A percentile compares a stretch with the other conserved stretches of the same genome.
Evolutionary conservation across 176 grass and related monocot species (phyloP).

Genomic region (Guadua angustifolia): DNA sequence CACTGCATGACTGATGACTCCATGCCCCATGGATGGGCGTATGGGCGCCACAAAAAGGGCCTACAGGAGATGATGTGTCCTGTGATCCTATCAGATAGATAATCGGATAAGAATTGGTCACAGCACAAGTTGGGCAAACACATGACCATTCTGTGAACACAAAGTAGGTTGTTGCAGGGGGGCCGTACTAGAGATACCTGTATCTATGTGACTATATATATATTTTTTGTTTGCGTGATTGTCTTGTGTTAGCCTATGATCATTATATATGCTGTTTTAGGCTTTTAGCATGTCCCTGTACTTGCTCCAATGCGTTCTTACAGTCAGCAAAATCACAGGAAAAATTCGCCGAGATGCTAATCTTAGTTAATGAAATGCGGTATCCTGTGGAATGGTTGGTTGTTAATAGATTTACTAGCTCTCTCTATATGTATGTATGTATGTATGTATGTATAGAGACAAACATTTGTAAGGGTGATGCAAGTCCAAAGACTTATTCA

Average conservation of each 20-base stretch:
- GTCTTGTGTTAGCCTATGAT: background rate
- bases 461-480: no score
- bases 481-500: no score
- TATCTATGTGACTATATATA: background rate
- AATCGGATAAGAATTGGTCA: slow-evolving; percentile 34
- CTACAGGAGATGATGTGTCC: slow-evolving; percentile 9
- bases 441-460: no score
- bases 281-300: background rate
- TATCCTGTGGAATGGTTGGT: background rate
- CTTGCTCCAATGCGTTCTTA: background rate
- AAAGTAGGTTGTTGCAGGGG: background rate
- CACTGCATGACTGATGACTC: background rate
- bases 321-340: background rate
- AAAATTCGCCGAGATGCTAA: background rate
- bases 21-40: slow-evolving; percentile 14
- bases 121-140: background rate
- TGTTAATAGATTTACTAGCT: background rate
- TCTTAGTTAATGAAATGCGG: background rate
- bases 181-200: background rate
- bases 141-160: background rate
- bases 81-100: background rate
- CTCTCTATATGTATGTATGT: no score
- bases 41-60: background rate
- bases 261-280: background rate
- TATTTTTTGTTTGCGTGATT: slow-evolving; percentile 11